Conservation (phyloP, 192 early-diverging fungal genomes). For the Coemansia sp. region DNA sequence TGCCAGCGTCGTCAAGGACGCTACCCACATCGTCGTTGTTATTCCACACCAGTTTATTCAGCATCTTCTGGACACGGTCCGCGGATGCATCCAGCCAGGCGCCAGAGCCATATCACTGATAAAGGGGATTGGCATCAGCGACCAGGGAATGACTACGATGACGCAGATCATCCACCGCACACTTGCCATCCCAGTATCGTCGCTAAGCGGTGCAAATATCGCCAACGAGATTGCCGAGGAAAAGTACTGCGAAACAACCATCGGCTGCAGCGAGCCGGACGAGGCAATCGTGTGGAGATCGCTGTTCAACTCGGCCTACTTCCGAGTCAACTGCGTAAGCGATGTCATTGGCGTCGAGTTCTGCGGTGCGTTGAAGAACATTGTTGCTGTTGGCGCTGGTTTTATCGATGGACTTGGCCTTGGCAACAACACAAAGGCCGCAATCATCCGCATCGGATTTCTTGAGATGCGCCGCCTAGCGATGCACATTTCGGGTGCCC, state of each 20-base stretch:
- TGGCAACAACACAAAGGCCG: constrained; percentile 97
- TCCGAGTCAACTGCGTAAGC: constrained; percentile 78
- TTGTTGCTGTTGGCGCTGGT: constrained; percentile 96
- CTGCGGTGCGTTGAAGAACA: constrained; percentile 98
- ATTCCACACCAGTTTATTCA: constrained; percentile 96
- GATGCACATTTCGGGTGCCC: constrained; percentile 71
- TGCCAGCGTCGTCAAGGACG: constrained; percentile 70
- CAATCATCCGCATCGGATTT: constrained; percentile 93
- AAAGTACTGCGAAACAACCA: constrained; percentile 94
- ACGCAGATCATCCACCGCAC: constrained; percentile 78
- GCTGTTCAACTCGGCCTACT: constrained; percentile 87
- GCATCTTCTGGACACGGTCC: constrained; percentile 60
- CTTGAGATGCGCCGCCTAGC: constrained; percentile 95
- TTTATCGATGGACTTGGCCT: constrained; percentile 89
- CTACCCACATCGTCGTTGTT: constrained; percentile 92
- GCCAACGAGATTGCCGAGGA: constrained; percentile 93
- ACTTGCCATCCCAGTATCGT: constrained; percentile 75
- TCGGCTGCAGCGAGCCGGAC: constrained; percentile 68
- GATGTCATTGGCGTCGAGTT: constrained; percentile 95
- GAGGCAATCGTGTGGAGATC: constrained; percentile 80
- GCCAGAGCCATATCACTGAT: constrained; percentile 94
- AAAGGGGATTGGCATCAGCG: constrained; percentile 86
- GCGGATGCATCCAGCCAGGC: constrained; percentile 63
- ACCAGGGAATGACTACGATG: constrained; percentile 73
- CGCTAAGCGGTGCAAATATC: constrained; percentile 96